Conservation (phyloP, 2,329 filamentous ascomycete genomes). For the Exophiala sideris region DNA sequence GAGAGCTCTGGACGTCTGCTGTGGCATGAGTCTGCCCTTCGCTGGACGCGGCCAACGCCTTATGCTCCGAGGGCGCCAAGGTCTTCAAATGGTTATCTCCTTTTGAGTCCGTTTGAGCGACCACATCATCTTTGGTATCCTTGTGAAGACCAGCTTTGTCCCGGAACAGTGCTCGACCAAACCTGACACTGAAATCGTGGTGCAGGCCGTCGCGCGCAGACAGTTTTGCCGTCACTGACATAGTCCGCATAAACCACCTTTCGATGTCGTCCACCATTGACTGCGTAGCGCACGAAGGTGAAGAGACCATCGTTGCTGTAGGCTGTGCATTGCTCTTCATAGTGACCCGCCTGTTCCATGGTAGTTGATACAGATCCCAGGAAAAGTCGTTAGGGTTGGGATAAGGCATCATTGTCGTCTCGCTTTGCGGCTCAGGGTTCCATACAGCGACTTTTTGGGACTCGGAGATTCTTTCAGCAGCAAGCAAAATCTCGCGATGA, state of each 20-base stretch:
- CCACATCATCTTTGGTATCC: background rate
- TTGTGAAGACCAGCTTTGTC: background rate
- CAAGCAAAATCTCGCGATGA: conserved; percentile 15
- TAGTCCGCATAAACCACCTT: background rate
- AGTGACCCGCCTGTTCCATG: conserved; percentile 11
- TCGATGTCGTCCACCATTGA: conserved; percentile 1
- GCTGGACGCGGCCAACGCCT: too few species aligned
- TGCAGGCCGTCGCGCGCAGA: conserved; percentile 4
- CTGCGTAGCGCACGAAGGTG: background rate
- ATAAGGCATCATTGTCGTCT: conserved; percentile 5
- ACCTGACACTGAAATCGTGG: conserved; percentile 8
- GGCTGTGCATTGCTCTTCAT: background rate
- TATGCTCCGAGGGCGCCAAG: too few species aligned
- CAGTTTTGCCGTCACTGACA: background rate
- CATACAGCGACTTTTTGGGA: conserved; percentile 1
- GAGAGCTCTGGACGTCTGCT: too few species aligned
- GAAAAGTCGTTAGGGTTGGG: conserved; percentile 13
- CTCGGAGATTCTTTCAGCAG: background rate
- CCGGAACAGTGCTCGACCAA: conserved; percentile 15
- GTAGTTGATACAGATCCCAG: background rate
- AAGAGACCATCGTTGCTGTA: background rate
- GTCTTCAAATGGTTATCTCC: too few species aligned
- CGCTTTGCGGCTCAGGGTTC: background rate
- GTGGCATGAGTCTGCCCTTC: too few species aligned
- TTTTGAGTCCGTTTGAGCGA: too few species aligned